Conservation (phyloP, 1,284 basidiomycete species). For the Takashimella tepidaria region DNA sequence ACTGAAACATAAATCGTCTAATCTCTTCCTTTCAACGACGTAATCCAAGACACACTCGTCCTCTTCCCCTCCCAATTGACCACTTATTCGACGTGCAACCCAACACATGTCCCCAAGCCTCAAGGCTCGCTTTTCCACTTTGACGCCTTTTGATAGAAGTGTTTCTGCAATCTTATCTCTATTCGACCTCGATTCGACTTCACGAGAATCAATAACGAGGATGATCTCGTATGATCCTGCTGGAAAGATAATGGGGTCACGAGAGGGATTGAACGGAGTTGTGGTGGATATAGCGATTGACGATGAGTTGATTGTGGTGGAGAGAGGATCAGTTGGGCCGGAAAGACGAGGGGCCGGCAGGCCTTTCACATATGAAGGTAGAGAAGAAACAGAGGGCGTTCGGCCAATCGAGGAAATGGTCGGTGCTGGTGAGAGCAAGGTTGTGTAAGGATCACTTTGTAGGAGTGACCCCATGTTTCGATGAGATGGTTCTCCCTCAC, state of each 20-base stretch:
- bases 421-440: background rate
- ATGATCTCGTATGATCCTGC: slow-evolving; percentile 53
- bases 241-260: slow-evolving; percentile 46
- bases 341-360: no score
- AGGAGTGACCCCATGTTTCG: background rate
- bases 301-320: background rate
- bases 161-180: slow-evolving; percentile 44
- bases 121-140: slow-evolving; percentile 51
- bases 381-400: background rate
- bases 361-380: background rate
- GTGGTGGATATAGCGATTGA: background rate
- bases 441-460: background rate
- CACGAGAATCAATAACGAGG: slow-evolving; percentile 55
- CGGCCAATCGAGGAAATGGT: background rate
- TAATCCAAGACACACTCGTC: slow-evolving; percentile 55
- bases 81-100: slow-evolving; percentile 50
- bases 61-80: slow-evolving; percentile 35
- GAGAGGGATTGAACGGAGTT: slow-evolving; percentile 25
- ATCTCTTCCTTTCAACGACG: slow-evolving; percentile 55
- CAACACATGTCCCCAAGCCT: slow-evolving; percentile 56
- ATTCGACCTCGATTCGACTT: slow-evolving; percentile 47
- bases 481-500: background rate
- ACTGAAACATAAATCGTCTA: slow-evolving; percentile 54
- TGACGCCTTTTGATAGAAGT: slow-evolving; percentile 44
- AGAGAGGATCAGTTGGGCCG: no score